A percentile compares a stretch with the other conserved stretches of the same genome.
These are phyloP conservation scores for Colletotrichum sp. DNA, from an alignment of 2,329 filamentous ascomycete species.

Conservation along the genomic window DNA sequence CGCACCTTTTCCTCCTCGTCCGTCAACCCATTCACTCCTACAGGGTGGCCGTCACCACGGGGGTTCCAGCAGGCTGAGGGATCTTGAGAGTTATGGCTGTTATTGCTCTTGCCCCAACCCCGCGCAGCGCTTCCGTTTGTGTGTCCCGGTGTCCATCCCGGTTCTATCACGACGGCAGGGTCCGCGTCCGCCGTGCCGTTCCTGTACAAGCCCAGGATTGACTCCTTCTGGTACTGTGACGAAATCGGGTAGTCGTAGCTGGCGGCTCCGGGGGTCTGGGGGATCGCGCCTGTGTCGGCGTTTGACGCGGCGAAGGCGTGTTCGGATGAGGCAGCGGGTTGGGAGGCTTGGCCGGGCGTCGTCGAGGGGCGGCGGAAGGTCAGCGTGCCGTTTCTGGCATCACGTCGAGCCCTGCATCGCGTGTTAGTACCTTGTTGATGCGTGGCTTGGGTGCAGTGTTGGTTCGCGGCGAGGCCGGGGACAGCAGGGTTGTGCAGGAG, in stretches of 20 bases:
- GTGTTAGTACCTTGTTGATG: not conserved
- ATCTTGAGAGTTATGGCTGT: slow-evolving; percentile 76
- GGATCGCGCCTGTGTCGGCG: slow-evolving; percentile 30
- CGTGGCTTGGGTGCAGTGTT: not conserved
- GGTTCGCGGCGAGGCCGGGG: too few species aligned
- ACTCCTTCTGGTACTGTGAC: slow-evolving; percentile 77
- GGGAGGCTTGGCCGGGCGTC: slow-evolving; percentile 52
- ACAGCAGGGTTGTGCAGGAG: not conserved
- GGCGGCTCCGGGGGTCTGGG: slow-evolving; percentile 42
- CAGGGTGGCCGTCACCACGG: slow-evolving; percentile 70
- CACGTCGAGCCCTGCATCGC: slow-evolving; percentile 58
- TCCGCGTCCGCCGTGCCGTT: slow-evolving; percentile 46
- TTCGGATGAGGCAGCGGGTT: slow-evolving; percentile 39
- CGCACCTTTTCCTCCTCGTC: slow-evolving; percentile 65
- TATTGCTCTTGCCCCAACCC: slow-evolving; percentile 79
- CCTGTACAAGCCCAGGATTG: slow-evolving; percentile 78
- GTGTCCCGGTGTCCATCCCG: slow-evolving; percentile 80
- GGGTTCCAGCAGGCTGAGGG: slow-evolving; percentile 94
- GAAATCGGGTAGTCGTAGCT: slow-evolving; percentile 38
- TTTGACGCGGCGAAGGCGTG: slow-evolving; percentile 33
- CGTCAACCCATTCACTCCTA: slow-evolving; percentile 75
- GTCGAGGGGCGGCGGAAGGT: slow-evolving; percentile 70
- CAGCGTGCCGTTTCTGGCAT: slow-evolving; percentile 66
- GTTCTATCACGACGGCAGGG: slow-evolving; percentile 70
- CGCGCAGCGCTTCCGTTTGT: slow-evolving; percentile 67